These are phyloP conservation scores for Diaporthe sp. DNA, from an alignment of 2,329 filamentous ascomycete species.

Conservation along the genomic window DNA sequence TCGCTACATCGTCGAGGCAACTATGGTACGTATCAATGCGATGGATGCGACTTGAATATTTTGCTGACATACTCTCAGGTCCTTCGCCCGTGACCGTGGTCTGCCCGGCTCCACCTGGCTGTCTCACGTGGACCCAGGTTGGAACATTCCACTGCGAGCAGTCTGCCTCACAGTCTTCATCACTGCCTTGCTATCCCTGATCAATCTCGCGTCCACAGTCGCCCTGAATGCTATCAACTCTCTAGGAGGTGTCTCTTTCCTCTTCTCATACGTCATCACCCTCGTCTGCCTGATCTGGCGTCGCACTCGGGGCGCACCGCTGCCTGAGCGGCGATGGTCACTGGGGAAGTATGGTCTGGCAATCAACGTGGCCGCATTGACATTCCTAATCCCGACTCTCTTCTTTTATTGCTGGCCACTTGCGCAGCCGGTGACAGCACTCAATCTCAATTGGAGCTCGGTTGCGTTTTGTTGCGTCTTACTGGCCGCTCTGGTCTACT, in stretches of 20 bases:
- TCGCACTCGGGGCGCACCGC: not conserved
- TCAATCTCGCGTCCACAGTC: not conserved
- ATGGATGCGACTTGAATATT: rapidly evolving
- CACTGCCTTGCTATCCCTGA: not conserved
- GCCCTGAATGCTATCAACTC: conserved; percentile 15
- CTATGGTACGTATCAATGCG: not conserved
- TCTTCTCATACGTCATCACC: conserved; percentile 17
- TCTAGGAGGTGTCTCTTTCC: not conserved
- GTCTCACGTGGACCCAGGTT: not conserved
- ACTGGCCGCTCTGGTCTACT: not conserved
- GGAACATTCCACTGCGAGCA: not conserved
- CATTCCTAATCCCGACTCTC: not conserved
- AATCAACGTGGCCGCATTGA: not conserved
- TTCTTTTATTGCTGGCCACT: conserved; percentile 23
- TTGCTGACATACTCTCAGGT: not conserved
- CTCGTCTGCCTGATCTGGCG: conserved; percentile 6
- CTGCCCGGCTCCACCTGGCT: conserved; percentile 13
- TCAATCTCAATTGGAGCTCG: conserved; percentile 23
- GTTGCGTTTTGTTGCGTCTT: not conserved
- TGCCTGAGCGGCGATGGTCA: conserved; percentile 1
- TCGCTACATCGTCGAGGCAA: conserved; percentile 11
- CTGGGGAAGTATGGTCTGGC: not conserved
- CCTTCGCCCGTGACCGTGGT: conserved; percentile 7
- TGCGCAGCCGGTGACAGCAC: not conserved
- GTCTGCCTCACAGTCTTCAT: conserved; percentile 6